Percentiles rank a stretch among this genome's conserved stretches.
phyloP scores from a whole-genome alignment of 352 stramenopile genomes.

The Pelagophyceae sp. region DNA sequence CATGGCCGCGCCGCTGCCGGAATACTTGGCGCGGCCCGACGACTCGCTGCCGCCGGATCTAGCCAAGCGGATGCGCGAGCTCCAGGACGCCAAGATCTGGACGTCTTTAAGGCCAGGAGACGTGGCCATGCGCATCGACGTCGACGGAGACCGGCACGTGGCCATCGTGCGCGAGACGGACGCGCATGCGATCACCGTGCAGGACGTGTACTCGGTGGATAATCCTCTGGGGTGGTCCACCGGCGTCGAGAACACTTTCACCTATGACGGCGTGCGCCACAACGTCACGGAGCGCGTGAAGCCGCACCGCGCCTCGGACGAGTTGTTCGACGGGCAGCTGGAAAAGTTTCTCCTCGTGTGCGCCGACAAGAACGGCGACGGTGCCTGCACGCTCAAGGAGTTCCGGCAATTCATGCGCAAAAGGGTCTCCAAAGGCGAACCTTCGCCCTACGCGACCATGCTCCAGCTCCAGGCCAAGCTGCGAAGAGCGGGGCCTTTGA shows the following conservation, averaged over 20 bases:
- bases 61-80: neutral
- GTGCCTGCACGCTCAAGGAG: neutral
- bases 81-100: no score
- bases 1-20: neutral
- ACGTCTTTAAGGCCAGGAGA: neutral
- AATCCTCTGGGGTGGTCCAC: neutral
- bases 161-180: neutral
- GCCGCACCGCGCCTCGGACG: neutral
- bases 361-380: slow-evolving; percentile 10
- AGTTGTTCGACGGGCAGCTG: neutral
- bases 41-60: neutral
- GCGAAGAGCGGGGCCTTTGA: neutral
- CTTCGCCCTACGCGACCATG: slow-evolving; percentile 9
- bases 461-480: neutral
- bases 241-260: neutral
- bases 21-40: neutral
- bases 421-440: neutral
- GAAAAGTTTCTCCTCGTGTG: slow-evolving; percentile 1
- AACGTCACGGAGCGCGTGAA: neutral
- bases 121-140: neutral
- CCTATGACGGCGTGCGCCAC: neutral
- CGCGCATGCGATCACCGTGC: neutral
- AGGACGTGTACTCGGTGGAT: slow-evolving; percentile 2
- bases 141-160: neutral
- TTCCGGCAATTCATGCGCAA: neutral